Percentiles rank a stretch among this genome's conserved stretches.
Evolutionary conservation across 768 basidiomycete species (phyloP).

Genomic region (Hebeloma cylindrosporum): DNA sequence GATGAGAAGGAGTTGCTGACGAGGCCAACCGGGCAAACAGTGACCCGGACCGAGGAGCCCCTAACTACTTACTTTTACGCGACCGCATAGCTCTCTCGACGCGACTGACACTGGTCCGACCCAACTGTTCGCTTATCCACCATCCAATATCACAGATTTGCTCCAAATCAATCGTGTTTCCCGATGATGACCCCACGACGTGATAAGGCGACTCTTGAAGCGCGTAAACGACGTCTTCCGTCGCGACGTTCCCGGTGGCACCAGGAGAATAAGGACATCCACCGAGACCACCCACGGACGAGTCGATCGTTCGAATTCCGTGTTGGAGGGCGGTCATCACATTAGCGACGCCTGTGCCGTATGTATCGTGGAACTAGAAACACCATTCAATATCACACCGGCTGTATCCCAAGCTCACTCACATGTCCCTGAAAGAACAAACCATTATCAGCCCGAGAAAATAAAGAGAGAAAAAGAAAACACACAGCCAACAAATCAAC

Average conservation of each 20-base stretch:
- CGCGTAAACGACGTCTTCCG: slow-evolving; percentile 88
- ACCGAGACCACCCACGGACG: slow-evolving; percentile 86
- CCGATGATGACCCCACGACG: slow-evolving; percentile 40
- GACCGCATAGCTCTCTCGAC: slow-evolving; percentile 74
- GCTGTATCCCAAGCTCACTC: slow-evolving; percentile 25
- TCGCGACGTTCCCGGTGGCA: slow-evolving; percentile 93
- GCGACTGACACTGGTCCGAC: slow-evolving; percentile 69
- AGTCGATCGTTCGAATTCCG: slow-evolving; percentile 81
- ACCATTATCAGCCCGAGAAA: slow-evolving; percentile 1
- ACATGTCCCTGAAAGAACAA: slow-evolving; percentile 51
- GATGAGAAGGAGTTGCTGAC: no score
- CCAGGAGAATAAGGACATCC: slow-evolving; percentile 97
- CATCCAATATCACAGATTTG: slow-evolving; percentile 72
- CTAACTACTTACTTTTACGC: no score
- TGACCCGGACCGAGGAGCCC: no score
- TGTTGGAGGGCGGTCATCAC: slow-evolving; percentile 67
- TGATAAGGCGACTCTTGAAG: slow-evolving; percentile 63
- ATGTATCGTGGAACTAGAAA: slow-evolving; percentile 84
- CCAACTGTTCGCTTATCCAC: slow-evolving; percentile 76
- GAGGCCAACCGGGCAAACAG: no score
- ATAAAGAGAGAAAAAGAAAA: slow-evolving; percentile 2
- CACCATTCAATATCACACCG: slow-evolving; percentile 2
- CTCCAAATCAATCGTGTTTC: slow-evolving; percentile 56
- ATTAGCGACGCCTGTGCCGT: slow-evolving; percentile 79
- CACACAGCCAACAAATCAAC: slow-evolving; percentile 71